Conservation (phyloP, 2,329 filamentous ascomycete species). For the Ceratocystis alfenasii region DNA sequence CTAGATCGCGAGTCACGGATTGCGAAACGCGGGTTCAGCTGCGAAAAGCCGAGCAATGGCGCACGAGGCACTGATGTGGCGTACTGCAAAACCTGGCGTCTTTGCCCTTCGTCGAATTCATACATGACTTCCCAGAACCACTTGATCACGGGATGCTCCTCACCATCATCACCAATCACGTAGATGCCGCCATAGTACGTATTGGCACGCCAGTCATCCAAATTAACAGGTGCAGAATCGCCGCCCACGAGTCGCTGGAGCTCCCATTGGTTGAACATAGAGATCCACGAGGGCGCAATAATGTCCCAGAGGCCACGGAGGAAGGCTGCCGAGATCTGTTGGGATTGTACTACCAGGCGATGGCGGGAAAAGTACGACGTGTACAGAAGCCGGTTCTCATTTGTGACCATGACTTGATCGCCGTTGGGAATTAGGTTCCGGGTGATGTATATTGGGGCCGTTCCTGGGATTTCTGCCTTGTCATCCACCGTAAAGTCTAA, state of each 20-base stretch:
- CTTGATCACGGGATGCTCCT: conserved; percentile 73
- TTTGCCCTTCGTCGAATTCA: conserved; percentile 60
- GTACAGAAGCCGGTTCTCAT: conserved; percentile 87
- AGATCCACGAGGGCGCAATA: conserved; percentile 84
- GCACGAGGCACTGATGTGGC: conserved; percentile 88
- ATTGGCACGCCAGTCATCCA: conserved; percentile 72
- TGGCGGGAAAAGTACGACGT: conserved; percentile 85
- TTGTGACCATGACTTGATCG: conserved; percentile 67
- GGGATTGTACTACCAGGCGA: conserved; percentile 68
- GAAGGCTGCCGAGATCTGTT: conserved; percentile 74
- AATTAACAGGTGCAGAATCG: conserved; percentile 71
- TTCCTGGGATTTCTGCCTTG: conserved; percentile 38
- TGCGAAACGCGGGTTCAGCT: conserved; percentile 74
- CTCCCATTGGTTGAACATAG: conserved; percentile 97
- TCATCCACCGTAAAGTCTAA: conserved; percentile 87
- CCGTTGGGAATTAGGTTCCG: conserved; percentile 67
- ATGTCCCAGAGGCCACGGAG: conserved; percentile 74
- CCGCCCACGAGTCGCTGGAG: conserved; percentile 88
- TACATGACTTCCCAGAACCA: conserved; percentile 89
- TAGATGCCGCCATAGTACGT: conserved; percentile 85
- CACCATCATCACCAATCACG: conserved; percentile 71
- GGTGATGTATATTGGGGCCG: conserved; percentile 47
- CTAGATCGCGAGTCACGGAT: conserved; percentile 60
- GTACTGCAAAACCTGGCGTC: conserved; percentile 82
- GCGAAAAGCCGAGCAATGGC: conserved; percentile 76